phyloP scores from a whole-genome alignment of 2,329 filamentous ascomycete genomes.

The Calonectria multiphialidica region DNA sequence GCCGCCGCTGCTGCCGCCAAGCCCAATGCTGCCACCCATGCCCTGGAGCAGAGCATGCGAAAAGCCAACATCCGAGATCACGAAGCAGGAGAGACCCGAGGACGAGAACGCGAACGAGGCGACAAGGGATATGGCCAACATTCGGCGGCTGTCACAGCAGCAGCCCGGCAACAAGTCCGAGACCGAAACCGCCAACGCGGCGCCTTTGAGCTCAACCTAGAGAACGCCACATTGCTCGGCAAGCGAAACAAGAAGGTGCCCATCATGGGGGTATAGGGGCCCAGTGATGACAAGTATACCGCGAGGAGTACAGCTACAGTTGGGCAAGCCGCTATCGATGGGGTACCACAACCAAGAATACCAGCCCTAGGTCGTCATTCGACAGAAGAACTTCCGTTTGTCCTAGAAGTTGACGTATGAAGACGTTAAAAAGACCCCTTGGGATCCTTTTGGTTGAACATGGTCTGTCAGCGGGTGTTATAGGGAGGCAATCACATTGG shows the following conservation, averaged over 20 bases:
- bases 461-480: conserved; percentile 13
- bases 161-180: conserved; percentile 83
- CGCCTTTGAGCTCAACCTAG: conserved; percentile 91
- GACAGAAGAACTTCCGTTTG: conserved; percentile 32
- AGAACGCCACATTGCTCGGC: conserved; percentile 90
- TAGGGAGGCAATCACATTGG: conserved; percentile 33
- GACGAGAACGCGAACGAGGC: conserved; percentile 49
- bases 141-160: conserved; percentile 84
- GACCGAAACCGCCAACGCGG: conserved; percentile 78
- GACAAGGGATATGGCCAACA: conserved; percentile 89
- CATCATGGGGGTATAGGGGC: conserved; percentile 54
- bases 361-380: conserved; percentile 25
- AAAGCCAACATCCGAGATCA: conserved; percentile 79
- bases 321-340: conserved; percentile 29
- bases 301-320: conserved; percentile 8
- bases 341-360: conserved; percentile 24
- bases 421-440: background rate
- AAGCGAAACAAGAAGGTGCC: conserved; percentile 70
- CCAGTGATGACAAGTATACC: conserved; percentile 23
- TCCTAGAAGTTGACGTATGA: conserved; percentile 30
- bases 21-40: conserved; percentile 66
- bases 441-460: conserved; percentile 10
- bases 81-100: conserved; percentile 45
- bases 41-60: conserved; percentile 88
- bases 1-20: conserved; percentile 50